These are phyloP conservation scores for Claviceps capensis DNA, from an alignment of 2,329 filamentous ascomycete genomes.

Conservation along the genomic window DNA sequence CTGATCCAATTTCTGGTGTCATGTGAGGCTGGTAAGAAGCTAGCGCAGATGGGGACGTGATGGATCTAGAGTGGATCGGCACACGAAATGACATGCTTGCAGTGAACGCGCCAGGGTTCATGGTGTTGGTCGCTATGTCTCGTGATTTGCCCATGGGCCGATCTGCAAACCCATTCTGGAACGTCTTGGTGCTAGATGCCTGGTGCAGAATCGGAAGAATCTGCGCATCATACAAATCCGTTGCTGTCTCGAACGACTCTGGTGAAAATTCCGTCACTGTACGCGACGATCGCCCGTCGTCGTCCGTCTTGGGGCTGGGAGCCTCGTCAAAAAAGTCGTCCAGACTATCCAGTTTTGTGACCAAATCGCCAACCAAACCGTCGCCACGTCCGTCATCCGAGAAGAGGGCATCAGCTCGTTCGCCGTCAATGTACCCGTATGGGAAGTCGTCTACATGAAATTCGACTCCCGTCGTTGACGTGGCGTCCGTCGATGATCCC, in stretches of 20 bases:
- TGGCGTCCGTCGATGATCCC: constrained; percentile 41
- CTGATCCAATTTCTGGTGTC: constrained; percentile 49
- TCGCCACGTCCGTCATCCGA: constrained; percentile 68
- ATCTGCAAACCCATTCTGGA: constrained; percentile 82
- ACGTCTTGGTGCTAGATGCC: constrained; percentile 64
- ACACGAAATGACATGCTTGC: constrained; percentile 39
- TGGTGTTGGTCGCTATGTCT: constrained; percentile 45
- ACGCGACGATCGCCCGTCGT: constrained; percentile 46
- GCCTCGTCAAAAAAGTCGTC: constrained; percentile 73
- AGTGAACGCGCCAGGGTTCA: constrained; percentile 49
- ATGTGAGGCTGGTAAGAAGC: constrained; percentile 40
- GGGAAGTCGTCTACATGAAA: constrained; percentile 85
- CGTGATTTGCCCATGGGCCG: constrained; percentile 47
- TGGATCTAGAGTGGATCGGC: constrained; percentile 63
- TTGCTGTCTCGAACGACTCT: constrained; percentile 57
- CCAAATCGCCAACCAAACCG: constrained; percentile 59
- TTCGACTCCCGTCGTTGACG: constrained; percentile 73
- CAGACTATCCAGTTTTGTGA: constrained; percentile 63
- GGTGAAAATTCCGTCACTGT: constrained; percentile 52
- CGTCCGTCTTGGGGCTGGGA: constrained; percentile 41
- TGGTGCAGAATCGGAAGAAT: constrained; percentile 82
- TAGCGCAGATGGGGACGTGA: constrained; percentile 63
- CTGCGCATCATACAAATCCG: constrained; percentile 83
- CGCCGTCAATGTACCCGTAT: constrained; percentile 63
- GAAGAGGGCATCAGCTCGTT: constrained; percentile 82